Evolutionary conservation across 805 yeast species (phyloP), one percentile per base, ranked within the genome.

Genomic region (Spathaspora boniae): DNA sequence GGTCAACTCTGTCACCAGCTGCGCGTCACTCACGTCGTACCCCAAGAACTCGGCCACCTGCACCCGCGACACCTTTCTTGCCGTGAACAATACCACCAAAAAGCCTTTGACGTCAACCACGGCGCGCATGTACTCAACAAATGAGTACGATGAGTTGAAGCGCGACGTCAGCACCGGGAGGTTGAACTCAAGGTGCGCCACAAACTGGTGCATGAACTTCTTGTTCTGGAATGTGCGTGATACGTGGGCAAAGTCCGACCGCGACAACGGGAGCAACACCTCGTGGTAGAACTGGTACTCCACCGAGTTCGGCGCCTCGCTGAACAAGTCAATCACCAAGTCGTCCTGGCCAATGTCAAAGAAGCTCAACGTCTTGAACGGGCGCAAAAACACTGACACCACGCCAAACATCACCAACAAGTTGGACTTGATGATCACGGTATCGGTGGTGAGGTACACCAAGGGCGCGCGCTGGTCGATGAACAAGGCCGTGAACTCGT

Each of bases 91-190:
- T 6, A 62, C 41, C 30, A 60, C 42, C 15, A 62, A 43, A 29
- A 60, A 57, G 18, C 46, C 47, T 41, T 64, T 62, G 35, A 51
- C 45, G 37, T 62, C 63, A n/a, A 62, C 51, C 6, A 56, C 48
- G n/a, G 43, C 41, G 9, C 30, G 28, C 12, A 60, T 34, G 35
- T 54, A 55, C 4, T 44, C 45, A 29, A 54, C 36, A 34, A 58
- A 61, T 11, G 36, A 32, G 15, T 19, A 16, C 9, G 37, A 20
- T 8, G 15, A 21, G 15, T 36, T 28, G 15, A 20, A 34, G 28
- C 20, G 23, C 15, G 14, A 21, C 24, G 22, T 29, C 15, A n/a
- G 22, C 12, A 30, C 31, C 4, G 61, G 58, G 11, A 50, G 31
- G 9, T 42, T 31, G 36, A 42, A 49, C 4, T 50, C 58, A 8